These are phyloP conservation scores for Colletotrichum neosansevieriae DNA, from an alignment of 2,329 filamentous ascomycete species.

Conservation along the genomic window DNA sequence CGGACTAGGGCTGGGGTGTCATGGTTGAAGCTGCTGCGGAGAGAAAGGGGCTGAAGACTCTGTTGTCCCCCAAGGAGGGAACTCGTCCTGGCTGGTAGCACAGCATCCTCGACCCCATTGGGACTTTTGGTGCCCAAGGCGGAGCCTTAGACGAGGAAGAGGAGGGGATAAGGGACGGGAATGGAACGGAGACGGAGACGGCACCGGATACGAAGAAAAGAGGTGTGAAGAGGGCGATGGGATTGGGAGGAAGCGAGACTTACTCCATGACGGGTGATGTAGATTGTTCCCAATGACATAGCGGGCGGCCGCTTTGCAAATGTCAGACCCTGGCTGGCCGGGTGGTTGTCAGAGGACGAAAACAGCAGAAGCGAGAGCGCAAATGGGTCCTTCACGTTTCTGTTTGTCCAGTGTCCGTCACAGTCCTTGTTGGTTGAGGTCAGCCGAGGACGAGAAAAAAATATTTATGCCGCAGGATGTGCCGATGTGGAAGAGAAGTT, in stretches of 20 bases:
- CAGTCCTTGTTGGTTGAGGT: not conserved
- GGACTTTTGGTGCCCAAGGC: constrained; percentile 3
- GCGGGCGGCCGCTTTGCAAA: constrained; percentile 17
- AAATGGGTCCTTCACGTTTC: not conserved
- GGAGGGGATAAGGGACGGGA: not conserved
- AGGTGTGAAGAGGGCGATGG: not conserved
- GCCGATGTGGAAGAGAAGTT: not conserved
- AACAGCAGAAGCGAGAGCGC: not conserved
- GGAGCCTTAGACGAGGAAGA: constrained; percentile 3
- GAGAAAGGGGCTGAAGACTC: constrained; percentile 10
- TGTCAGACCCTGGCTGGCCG: not conserved
- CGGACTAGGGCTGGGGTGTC: constrained; percentile 1
- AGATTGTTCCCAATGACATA: constrained; percentile 79
- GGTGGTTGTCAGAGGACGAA: not conserved
- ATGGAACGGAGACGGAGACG: constrained; percentile 36
- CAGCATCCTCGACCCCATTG: constrained; percentile 21
- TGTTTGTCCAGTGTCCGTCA: not conserved
- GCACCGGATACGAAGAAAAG: constrained; percentile 33
- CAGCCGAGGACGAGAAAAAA: not conserved
- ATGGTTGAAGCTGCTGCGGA: constrained; percentile 2
- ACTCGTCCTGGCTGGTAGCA: constrained; percentile 11
- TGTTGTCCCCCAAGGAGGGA: constrained; percentile 23
- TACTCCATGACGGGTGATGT: constrained; percentile 81
- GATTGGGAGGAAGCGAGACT: constrained; percentile 49
- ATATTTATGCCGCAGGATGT: not conserved